A percentile compares a stretch with the other conserved stretches of the same genome.
Conservation (phyloP, 2,329 filamentous ascomycete genomes). For the Neoscytalidium dimidiatum region DNA sequence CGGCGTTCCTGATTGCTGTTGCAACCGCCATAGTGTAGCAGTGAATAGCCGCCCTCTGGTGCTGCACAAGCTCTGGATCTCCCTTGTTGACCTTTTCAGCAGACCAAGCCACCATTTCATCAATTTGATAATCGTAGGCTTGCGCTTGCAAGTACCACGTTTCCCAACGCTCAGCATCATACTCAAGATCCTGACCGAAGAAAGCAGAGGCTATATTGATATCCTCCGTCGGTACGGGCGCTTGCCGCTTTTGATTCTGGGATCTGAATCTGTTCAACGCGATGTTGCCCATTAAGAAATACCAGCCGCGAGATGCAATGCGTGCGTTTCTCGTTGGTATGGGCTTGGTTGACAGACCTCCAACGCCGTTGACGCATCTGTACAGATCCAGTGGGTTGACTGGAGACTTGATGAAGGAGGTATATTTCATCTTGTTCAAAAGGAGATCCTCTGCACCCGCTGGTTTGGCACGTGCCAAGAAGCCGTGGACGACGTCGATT, state of each 20-base stretch:
- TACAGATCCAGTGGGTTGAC: constrained; percentile 82
- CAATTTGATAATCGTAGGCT: constrained; percentile 83
- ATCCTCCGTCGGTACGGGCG: constrained; percentile 78
- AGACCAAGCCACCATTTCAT: constrained; percentile 85
- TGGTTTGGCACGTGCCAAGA: constrained; percentile 75
- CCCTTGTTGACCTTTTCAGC: constrained; percentile 90
- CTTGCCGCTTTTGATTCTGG: constrained; percentile 78
- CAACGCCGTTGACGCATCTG: constrained; percentile 75
- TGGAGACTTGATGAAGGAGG: constrained; percentile 76
- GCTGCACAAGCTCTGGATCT: constrained; percentile 69
- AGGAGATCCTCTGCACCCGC: constrained; percentile 67
- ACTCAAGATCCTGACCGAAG: constrained; percentile 79
- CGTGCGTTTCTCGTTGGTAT: constrained; percentile 66
- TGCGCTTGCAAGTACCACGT: constrained; percentile 88
- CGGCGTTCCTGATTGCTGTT: constrained; percentile 58
- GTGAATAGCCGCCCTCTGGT: constrained; percentile 80
- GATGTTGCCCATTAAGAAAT: constrained; percentile 86
- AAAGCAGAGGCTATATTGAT: constrained; percentile 79
- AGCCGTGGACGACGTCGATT: constrained; percentile 90
- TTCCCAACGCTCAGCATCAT: constrained; percentile 81
- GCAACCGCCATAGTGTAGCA: constrained; percentile 71
- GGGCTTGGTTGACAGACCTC: constrained; percentile 45
- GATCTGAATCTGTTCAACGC: constrained; percentile 82
- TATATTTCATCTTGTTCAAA: constrained; percentile 85
- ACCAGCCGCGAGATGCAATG: constrained; percentile 84